phyloP scores from a whole-genome alignment of 164 flowering plant species.

The Euptelea pleiosperma region DNA sequence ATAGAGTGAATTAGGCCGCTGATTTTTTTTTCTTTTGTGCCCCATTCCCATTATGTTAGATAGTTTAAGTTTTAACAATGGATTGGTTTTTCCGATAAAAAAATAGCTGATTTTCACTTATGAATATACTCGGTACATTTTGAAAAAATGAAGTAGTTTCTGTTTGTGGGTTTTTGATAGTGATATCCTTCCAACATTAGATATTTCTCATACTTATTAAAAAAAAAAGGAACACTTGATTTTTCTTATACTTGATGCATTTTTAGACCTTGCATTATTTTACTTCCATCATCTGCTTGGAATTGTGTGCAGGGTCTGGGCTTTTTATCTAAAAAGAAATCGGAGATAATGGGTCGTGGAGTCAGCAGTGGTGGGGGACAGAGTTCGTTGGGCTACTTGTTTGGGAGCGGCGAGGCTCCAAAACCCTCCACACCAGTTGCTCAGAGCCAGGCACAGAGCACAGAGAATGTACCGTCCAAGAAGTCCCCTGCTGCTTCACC shows the following conservation, averaged over 20 bases:
- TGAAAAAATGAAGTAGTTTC: too few relatives aligned
- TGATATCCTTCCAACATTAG: background rate
- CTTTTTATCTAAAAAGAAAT: background rate
- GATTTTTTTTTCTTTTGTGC: too few relatives aligned
- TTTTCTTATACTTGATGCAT: background rate
- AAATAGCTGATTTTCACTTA: too few relatives aligned
- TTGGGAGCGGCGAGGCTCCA: slow-evolving; percentile 45
- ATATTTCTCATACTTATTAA: background rate
- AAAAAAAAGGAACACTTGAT: background rate
- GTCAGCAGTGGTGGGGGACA: slow-evolving; percentile 59
- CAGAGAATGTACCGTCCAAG: slow-evolving; percentile 20
- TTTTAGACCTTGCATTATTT: background rate
- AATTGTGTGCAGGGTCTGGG: slow-evolving; percentile 4
- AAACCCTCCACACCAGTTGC: slow-evolving; percentile 25
- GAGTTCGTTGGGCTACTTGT: slow-evolving; percentile 54
- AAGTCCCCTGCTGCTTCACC: slow-evolving; percentile 23
- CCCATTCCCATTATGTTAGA: too few relatives aligned
- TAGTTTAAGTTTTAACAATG: too few relatives aligned
- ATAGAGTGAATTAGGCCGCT: too few relatives aligned
- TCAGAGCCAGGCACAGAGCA: slow-evolving; percentile 15
- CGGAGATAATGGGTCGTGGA: slow-evolving; percentile 47
- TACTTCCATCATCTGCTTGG: background rate
- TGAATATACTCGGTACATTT: too few relatives aligned
- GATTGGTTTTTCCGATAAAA: too few relatives aligned
- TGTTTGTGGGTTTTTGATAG: background rate